Percentiles rank a stretch among this genome's conserved stretches.
phyloP scores from a whole-genome alignment of 2,329 filamentous ascomycete species.

The Cadophora malorum region DNA sequence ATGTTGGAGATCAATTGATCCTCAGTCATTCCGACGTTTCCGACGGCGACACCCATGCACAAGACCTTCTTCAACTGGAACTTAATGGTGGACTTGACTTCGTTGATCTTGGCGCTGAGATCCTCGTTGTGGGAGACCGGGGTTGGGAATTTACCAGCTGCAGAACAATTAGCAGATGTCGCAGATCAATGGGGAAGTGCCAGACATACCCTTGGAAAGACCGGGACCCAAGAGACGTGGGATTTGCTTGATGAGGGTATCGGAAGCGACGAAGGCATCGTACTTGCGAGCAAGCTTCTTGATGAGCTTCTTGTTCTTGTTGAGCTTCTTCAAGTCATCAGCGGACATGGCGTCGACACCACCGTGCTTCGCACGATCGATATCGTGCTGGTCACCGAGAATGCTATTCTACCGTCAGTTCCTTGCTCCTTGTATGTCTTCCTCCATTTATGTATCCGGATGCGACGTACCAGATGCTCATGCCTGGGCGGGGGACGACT shows the following conservation, averaged over 20 bases:
- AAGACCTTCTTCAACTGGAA: conserved; percentile 99
- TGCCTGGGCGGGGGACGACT: conserved; percentile 86
- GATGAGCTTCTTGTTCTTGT: conserved; percentile 99
- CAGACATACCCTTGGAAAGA: conserved; percentile 85
- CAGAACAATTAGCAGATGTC: conserved; percentile 43
- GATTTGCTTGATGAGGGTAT: conserved; percentile 99
- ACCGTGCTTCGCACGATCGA: conserved; percentile 99
- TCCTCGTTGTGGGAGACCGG: conserved; percentile 97
- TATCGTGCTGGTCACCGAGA: conserved; percentile 95
- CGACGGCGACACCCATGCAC: conserved; percentile 99
- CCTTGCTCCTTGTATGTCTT: conserved; percentile 21
- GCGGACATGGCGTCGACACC: conserved; percentile 98
- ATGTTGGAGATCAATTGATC: conserved; percentile 98
- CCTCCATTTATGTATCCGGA: conserved; percentile 4
- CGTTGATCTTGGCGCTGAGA: conserved; percentile 92
- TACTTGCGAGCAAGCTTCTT: conserved; percentile 99
- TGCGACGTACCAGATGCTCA: conserved; percentile 75
- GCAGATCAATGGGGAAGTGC: not conserved
- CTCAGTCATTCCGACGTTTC: conserved; percentile 96
- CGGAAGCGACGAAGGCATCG: conserved; percentile 98
- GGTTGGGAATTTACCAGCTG: conserved; percentile 99
- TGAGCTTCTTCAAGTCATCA: conserved; percentile 99
- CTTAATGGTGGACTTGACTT: conserved; percentile 99
- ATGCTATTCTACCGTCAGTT: conserved; percentile 60
- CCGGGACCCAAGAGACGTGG: conserved; percentile 98